Evolutionary conservation across 1,284 basidiomycete genomes (phyloP), one percentile per base, ranked within the genome.

Genomic region (Veloboletus limbatus): DNA sequence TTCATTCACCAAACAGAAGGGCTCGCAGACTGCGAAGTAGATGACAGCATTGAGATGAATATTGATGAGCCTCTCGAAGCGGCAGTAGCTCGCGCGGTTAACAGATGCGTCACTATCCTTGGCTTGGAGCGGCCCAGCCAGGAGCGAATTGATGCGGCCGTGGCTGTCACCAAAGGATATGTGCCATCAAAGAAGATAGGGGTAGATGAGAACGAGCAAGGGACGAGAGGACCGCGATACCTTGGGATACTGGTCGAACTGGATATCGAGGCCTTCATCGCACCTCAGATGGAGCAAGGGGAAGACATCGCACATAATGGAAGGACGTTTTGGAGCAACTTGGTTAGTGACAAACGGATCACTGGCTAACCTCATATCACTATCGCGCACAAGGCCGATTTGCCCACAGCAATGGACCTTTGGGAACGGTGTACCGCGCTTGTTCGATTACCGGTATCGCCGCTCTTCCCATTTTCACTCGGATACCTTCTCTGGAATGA

Each of bases 281-380:
- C 68, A n/a, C 51, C 64, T 8, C 62, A 54, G 28, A 57, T 76
- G 35, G 56, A 59, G 28, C 54, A 59, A 25, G 60, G 47, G 18
- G 64, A 62, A 5, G 57, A 60, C 21, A 54, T 67, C 7, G 45
- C 63, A 1, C 43, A 55, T 11, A 48, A 55, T 3, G 73, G 69
- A 14, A 64, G 54, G 41, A 35, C 50, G 6, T 76, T 90, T 50
- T 87, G 83, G 75, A 55, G 66, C 0, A 45, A 58, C 7, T 59
- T 94, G 21, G 70, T 76, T 31, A 47, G 47, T 6, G 64, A 66
- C 0, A 60, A 72, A 3, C 74, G 92, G 11, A 62, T 96, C 17
- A 69, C 79, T 3, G 56, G 64, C 11, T 68, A 75, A 5, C 93
- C 95, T 2, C 96, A 99, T 65, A 73, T 97, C 45, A 98, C 96